phyloP scores from a whole-genome alignment of 1,284 basidiomycete genomes.

The Apiotrichum sp. region DNA sequence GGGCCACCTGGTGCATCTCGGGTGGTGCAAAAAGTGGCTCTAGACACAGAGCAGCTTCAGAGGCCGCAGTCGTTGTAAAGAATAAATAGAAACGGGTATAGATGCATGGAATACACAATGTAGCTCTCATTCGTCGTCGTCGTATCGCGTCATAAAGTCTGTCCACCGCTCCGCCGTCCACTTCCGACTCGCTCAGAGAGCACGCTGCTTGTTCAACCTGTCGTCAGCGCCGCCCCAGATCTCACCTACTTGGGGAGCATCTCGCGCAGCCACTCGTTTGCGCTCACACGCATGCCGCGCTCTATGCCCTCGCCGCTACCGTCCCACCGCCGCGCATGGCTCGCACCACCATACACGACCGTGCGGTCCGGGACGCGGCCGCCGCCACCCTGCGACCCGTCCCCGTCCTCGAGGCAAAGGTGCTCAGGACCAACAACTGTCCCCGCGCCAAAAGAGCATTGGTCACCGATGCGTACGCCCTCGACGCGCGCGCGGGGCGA shows the following conservation, averaged over 20 bases:
- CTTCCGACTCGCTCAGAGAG: neutral
- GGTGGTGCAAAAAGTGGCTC: conserved; percentile 15
- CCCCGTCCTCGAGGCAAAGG: neutral
- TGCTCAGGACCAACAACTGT: neutral
- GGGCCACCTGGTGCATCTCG: conserved; percentile 38
- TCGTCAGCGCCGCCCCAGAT: neutral
- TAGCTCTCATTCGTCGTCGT: neutral
- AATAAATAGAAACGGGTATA: neutral
- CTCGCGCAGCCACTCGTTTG: conserved; percentile 82
- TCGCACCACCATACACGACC: conserved; percentile 70
- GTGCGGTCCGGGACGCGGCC: conserved; percentile 67
- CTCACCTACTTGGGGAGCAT: conserved; percentile 68
- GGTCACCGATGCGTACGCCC: conserved; percentile 10
- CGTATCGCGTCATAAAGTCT: neutral
- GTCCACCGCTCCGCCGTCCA: neutral
- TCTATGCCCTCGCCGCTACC: conserved; percentile 78
- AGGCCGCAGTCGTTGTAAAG: too few relatives aligned
- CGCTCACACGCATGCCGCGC: conserved; percentile 72
- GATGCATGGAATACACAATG: neutral
- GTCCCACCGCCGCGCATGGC: conserved; percentile 72
- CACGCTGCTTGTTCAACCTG: conserved; percentile 3
- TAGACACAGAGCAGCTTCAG: neutral
- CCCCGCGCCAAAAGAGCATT: conserved; percentile 5
- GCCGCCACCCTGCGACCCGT: neutral
- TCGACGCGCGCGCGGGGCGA: conserved; percentile 1